Evolutionary conservation across 805 yeast species (phyloP).

Genomic region (Kuraishia capsulata): DNA sequence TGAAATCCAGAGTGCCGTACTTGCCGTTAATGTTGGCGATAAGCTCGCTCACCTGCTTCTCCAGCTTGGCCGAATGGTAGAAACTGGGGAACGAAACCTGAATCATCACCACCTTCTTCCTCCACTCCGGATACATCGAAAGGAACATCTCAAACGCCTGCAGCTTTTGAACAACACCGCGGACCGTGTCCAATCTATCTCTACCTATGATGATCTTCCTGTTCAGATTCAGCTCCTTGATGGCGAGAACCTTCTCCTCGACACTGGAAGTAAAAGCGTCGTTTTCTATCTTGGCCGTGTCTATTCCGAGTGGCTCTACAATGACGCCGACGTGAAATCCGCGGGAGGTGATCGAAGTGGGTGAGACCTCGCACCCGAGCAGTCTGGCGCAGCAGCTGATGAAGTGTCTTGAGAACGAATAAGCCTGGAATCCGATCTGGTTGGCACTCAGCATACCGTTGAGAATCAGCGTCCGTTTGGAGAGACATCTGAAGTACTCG

Average conservation of each 20-base stretch:
- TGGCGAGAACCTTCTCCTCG: conserved; percentile 55
- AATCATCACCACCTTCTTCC: conserved; percentile 74
- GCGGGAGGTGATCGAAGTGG: conserved; percentile 53
- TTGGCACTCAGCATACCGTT: conserved; percentile 92
- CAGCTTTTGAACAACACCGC: conserved; percentile 90
- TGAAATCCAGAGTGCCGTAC: conserved; percentile 71
- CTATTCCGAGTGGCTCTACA: conserved; percentile 85
- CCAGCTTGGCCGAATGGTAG: conserved; percentile 54
- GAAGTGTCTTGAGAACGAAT: conserved; percentile 83
- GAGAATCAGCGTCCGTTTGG: conserved; percentile 71
- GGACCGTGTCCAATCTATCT: conserved; percentile 83
- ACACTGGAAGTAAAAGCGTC: conserved; percentile 47
- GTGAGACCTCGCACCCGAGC: conserved; percentile 68
- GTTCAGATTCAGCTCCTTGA: conserved; percentile 52
- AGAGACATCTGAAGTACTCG: conserved; percentile 84
- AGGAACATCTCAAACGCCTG: conserved; percentile 86
- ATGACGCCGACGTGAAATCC: conserved; percentile 71
- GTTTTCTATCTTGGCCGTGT: conserved; percentile 54
- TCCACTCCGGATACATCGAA: conserved; percentile 89
- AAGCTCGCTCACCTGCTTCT: conserved; percentile 74
- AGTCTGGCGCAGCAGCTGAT: conserved; percentile 83
- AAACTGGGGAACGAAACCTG: conserved; percentile 85
- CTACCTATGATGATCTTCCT: conserved; percentile 86
- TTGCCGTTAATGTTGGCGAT: conserved; percentile 76
- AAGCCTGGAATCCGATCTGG: conserved; percentile 78